Conservation (phyloP, 495 filamentous ascomycete genomes). For the Penicillium herquei region DNA sequence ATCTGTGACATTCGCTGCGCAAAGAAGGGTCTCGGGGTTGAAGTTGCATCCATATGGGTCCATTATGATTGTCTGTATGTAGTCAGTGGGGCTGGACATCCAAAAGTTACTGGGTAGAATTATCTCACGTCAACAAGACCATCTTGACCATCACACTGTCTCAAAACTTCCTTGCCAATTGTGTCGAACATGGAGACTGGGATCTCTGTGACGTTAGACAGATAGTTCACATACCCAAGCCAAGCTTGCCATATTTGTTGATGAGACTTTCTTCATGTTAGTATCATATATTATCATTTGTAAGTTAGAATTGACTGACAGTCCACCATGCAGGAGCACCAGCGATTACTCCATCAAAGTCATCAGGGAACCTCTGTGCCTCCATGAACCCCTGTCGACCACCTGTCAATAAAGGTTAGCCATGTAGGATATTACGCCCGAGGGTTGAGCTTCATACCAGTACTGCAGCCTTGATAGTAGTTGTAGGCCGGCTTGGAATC, state of each 20-base stretch:
- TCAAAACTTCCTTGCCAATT: slow-evolving; percentile 8
- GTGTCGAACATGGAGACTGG: slow-evolving; percentile 8
- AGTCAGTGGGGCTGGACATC: too few species aligned
- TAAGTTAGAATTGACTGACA: not conserved
- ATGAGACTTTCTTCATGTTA: slow-evolving; percentile 17
- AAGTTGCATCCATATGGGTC: slow-evolving; percentile 50
- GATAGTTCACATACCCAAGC: slow-evolving; percentile 34
- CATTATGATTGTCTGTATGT: slow-evolving; percentile 41
- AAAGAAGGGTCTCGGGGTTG: slow-evolving; percentile 38
- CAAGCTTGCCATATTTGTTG: slow-evolving; percentile 47
- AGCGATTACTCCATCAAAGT: slow-evolving; percentile 31
- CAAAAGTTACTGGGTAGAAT: not conserved
- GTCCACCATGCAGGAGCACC: slow-evolving; percentile 46
- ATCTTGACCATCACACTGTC: slow-evolving; percentile 56
- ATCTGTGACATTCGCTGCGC: slow-evolving; percentile 1
- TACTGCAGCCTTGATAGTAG: slow-evolving; percentile 49
- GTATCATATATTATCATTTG: not conserved
- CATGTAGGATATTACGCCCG: too few species aligned
- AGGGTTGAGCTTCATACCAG: not conserved
- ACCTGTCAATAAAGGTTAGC: slow-evolving; percentile 13
- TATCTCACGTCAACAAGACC: slow-evolving; percentile 43
- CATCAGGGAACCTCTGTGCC: slow-evolving; percentile 38
- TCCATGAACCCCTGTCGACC: slow-evolving; percentile 46
- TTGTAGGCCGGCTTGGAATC: slow-evolving; percentile 20
- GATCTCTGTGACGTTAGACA: slow-evolving; percentile 8